These are phyloP conservation scores for Trichoderma hamatum DNA, from an alignment of 2,329 filamentous ascomycete species.

Conservation along the genomic window DNA sequence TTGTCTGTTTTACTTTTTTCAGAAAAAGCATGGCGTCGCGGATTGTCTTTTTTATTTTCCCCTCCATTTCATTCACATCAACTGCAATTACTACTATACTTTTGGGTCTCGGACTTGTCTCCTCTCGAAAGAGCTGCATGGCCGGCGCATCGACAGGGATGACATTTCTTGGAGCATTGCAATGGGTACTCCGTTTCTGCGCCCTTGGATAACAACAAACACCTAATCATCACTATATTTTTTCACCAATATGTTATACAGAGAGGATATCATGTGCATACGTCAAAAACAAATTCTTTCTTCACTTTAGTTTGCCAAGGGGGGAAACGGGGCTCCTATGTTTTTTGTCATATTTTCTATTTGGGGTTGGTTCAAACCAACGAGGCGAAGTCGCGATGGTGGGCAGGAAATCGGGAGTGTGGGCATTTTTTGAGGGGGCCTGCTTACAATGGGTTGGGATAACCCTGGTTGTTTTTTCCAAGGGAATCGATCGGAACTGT, in stretches of 20 bases:
- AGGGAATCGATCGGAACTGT: background rate
- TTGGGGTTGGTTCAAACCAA: constrained; percentile 15
- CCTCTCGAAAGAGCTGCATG: constrained; percentile 16
- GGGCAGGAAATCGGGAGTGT: background rate
- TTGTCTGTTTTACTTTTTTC: background rate
- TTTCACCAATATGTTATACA: constrained; percentile 11
- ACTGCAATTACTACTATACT: background rate
- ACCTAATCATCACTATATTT: constrained; percentile 10
- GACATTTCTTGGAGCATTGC: constrained; percentile 8
- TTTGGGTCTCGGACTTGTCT: constrained; percentile 1
- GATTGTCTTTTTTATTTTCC: background rate
- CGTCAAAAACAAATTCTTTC: constrained; percentile 15
- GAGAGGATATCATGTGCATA: constrained; percentile 28
- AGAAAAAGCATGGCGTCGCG: constrained; percentile 26
- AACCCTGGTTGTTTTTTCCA: background rate
- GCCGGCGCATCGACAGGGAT: constrained; percentile 19
- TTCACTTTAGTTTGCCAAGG: background rate
- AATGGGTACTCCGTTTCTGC: background rate
- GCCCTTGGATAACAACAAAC: background rate
- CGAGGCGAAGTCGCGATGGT: constrained; percentile 19
- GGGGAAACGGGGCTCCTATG: background rate
- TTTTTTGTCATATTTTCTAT: constrained; percentile 25
- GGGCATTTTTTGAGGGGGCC: background rate
- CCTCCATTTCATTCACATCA: background rate
- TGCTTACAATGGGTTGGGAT: constrained; percentile 21